phyloP scores from a whole-genome alignment of 2,329 filamentous ascomycete genomes.

The Aspergillus spinulosporus region DNA sequence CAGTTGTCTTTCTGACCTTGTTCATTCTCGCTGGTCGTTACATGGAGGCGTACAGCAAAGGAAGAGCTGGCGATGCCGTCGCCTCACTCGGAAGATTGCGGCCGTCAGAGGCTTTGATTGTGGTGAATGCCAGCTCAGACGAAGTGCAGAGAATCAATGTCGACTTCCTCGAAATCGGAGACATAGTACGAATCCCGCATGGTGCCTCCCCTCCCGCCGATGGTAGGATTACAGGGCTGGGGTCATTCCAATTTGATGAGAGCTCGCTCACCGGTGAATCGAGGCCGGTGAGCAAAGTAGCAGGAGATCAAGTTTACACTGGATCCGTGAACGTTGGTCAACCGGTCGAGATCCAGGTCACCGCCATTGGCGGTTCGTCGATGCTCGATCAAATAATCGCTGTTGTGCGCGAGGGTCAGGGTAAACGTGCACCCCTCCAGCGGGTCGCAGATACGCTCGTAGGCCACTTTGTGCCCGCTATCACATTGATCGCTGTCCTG shows the following conservation, averaged over 20 bases:
- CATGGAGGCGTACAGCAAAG: slow-evolving; percentile 83
- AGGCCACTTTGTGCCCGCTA: slow-evolving; percentile 51
- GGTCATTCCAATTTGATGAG: slow-evolving; percentile 75
- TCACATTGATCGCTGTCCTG: slow-evolving; percentile 49
- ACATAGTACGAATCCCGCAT: slow-evolving; percentile 71
- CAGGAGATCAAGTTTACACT: slow-evolving; percentile 46
- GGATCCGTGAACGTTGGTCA: slow-evolving; percentile 52
- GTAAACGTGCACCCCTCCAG: slow-evolving; percentile 51
- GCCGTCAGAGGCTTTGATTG: slow-evolving; percentile 72
- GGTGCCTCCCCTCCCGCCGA: slow-evolving; percentile 85
- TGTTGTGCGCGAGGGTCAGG: slow-evolving; percentile 52
- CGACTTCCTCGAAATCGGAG: slow-evolving; percentile 73
- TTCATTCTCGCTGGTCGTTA: slow-evolving; percentile 69
- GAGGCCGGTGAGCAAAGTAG: slow-evolving; percentile 44
- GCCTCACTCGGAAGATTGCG: slow-evolving; percentile 74
- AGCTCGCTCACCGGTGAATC: slow-evolving; percentile 73
- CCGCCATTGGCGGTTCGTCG: slow-evolving; percentile 48
- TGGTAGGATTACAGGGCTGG: slow-evolving; percentile 59
- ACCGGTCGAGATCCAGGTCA: slow-evolving; percentile 46
- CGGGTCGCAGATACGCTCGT: slow-evolving; percentile 50
- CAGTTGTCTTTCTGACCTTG: slow-evolving; percentile 86
- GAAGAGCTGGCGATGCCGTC: slow-evolving; percentile 83
- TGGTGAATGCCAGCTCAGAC: slow-evolving; percentile 41
- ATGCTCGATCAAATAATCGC: slow-evolving; percentile 53
- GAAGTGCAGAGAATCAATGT: slow-evolving; percentile 51